Conservation (phyloP, 805 yeast genomes). For the Saccharomycopsis vini region DNA sequence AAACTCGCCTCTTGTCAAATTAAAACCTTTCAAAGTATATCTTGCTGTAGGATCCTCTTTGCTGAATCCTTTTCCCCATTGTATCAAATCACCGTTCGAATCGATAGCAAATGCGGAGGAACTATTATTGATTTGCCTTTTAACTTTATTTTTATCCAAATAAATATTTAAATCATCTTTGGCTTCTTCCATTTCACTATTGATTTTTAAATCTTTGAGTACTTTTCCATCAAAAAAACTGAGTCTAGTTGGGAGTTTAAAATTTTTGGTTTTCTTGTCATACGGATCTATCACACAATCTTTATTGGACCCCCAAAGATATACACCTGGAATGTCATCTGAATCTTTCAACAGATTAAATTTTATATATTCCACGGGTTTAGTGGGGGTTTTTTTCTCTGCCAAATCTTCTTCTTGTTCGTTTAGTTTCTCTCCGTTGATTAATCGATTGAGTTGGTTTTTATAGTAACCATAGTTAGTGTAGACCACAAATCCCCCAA, state of each 20-base stretch:
- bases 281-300: slow-evolving; percentile 28
- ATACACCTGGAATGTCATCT: slow-evolving; percentile 43
- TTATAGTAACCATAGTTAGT: slow-evolving; percentile 34
- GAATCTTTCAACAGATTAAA: slow-evolving; percentile 28
- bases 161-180: slow-evolving; percentile 18
- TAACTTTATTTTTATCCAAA: slow-evolving; percentile 2
- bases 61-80: slow-evolving; percentile 49
- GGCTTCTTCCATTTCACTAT: slow-evolving; percentile 8
- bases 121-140: slow-evolving; percentile 21
- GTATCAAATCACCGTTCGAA: slow-evolving; percentile 61
- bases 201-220: slow-evolving; percentile 47
- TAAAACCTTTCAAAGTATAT: slow-evolving; percentile 38
- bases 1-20: slow-evolving; percentile 34
- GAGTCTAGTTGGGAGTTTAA: slow-evolving; percentile 50
- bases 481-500: slow-evolving; percentile 21
- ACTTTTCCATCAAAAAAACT: slow-evolving; percentile 53
- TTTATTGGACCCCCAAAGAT: slow-evolving; percentile 53
- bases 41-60: slow-evolving; percentile 26
- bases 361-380: slow-evolving; percentile 20
- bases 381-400: slow-evolving; percentile 15
- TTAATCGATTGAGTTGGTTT: slow-evolving; percentile 27
- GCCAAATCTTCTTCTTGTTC: slow-evolving; percentile 17
- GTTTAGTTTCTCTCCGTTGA: slow-evolving; percentile 18
- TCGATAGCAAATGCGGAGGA: slow-evolving; percentile 49
- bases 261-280: slow-evolving; percentile 24